Percentiles rank a stretch among this genome's conserved stretches.
Conservation (phyloP, 1,139 yeast genomes). For the Pichia sp. region DNA sequence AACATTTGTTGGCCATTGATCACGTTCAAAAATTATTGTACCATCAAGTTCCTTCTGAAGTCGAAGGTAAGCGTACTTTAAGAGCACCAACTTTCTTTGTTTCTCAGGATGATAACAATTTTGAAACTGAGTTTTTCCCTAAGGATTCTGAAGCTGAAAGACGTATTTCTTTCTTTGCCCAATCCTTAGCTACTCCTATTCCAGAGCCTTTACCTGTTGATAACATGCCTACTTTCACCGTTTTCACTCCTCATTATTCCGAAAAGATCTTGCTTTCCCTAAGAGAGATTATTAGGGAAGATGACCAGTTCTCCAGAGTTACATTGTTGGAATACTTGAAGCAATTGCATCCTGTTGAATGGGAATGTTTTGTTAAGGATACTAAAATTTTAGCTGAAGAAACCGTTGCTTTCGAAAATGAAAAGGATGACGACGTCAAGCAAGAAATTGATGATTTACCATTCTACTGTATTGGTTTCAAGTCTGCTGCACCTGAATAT, state of each 20-base stretch:
- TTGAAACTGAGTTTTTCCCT: constrained; percentile 17
- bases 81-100: constrained; percentile 99
- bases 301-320: constrained; percentile 96
- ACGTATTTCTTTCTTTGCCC: constrained; percentile 98
- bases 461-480: constrained; percentile 97
- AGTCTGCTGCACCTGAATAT: constrained; percentile 98
- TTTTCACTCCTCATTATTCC: constrained; percentile 94
- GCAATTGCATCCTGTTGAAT: constrained; percentile 96
- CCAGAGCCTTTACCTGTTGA: constrained; percentile 98
- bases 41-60: constrained; percentile 88
- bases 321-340: constrained; percentile 93
- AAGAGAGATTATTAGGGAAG: constrained; percentile 97
- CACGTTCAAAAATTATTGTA: constrained; percentile 95
- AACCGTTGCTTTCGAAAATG: constrained; percentile 52
- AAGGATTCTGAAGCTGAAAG: constrained; percentile 90
- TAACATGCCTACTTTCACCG: constrained; percentile 98
- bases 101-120: constrained; percentile 65
- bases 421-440: constrained; percentile 44
- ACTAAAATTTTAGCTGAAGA: constrained; percentile 98
- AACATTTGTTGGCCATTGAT: constrained; percentile 84
- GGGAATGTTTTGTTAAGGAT: constrained; percentile 99
- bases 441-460: constrained; percentile 87
- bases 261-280: constrained; percentile 92
- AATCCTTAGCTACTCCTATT: constrained; percentile 94
- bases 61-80: constrained; percentile 87